Base-by-base conservation (phyloP, 1,139 yeast species). In the Groenewaldozyma auringiensis region DNA sequence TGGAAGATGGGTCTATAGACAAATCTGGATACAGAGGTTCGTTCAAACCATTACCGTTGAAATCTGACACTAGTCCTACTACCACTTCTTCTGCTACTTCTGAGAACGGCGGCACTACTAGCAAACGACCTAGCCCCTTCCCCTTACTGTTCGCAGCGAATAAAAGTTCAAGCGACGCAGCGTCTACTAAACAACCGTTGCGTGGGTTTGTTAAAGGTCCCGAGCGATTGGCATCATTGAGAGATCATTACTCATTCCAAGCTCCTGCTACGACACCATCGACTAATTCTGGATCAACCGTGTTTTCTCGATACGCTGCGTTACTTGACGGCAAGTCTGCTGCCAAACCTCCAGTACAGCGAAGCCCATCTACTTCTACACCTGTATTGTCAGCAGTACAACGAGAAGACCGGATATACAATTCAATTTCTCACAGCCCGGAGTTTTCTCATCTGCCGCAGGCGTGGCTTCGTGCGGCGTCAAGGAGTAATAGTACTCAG, bases 401-500 rank as follows among this genome's bases (percentile, higher is more conserved):
- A 40, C 21, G 31, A 29, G 45, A 35, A 20, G 38, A 35, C 6
- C 22, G 20, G 25, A 16, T 35, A 4, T 35, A 9, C 21, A 35
- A 35, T 6, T 4, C 13, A 18, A 16, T 35, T 16, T 9, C 25
- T 3, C 25, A 8, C 25, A 20, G 20, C 16, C 20, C 11, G n/a
- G 25, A 35, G 21, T 40, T 33, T 27, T 17, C 40, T 16, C 13
- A 14, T 21, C 3, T 31, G n/a, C 34, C 46, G 4, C 31, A 16
- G 4, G n/a, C 36, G 14, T 21, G 36, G 27, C 42, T 45, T 2
- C 32, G 41, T 27, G 49, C 61, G 16, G 68, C 69, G 2, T 63
- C 64, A 27, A 56, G 61, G 40, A 54, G 60, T n/a, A 55, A 60
- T 40, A 56, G 56, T 37, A 64, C 66, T 14, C 63, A 56, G 47